These are phyloP conservation scores for Sporodiniella umbellata DNA, from an alignment of 371 early-diverging fungal genomes.

Conservation along the genomic window DNA sequence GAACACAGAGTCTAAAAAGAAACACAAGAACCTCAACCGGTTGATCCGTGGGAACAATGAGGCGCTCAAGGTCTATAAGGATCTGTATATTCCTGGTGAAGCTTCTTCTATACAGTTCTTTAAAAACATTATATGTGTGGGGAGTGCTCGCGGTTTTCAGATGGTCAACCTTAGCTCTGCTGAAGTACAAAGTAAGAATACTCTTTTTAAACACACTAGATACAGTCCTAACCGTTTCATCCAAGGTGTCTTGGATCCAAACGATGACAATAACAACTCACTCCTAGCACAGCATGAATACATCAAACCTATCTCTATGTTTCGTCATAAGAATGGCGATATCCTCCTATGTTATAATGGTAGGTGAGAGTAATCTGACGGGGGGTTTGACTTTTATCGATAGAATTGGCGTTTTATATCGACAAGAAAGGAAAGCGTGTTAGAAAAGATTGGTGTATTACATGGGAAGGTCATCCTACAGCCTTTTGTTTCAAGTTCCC, in stretches of 20 bases:
- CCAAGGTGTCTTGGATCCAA: slow-evolving; percentile 48
- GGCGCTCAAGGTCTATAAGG: slow-evolving; percentile 68
- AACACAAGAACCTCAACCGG: slow-evolving; percentile 37
- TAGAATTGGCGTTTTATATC: slow-evolving; percentile 89
- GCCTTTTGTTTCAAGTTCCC: slow-evolving; percentile 76
- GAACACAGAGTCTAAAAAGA: slow-evolving; percentile 44
- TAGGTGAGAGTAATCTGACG: slow-evolving; percentile 8
- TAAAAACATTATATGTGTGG: slow-evolving; percentile 85
- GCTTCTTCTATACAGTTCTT: slow-evolving; percentile 83
- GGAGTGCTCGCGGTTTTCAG: slow-evolving; percentile 92
- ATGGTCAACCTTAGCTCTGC: slow-evolving; percentile 83
- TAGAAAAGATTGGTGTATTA: slow-evolving; percentile 69
- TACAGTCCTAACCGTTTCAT: no score
- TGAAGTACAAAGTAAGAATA: slow-evolving; percentile 53
- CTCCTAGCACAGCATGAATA: slow-evolving; percentile 27
- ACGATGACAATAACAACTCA: slow-evolving; percentile 31
- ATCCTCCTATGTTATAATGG: slow-evolving; percentile 88
- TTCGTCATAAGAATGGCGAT: slow-evolving; percentile 70
- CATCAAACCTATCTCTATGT: slow-evolving; percentile 78
- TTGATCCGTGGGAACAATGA: slow-evolving; percentile 55
- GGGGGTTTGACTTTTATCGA: neutral
- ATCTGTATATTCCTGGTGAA: slow-evolving; percentile 91
- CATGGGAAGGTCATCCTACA: slow-evolving; percentile 74
- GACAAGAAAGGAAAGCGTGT: slow-evolving; percentile 83
- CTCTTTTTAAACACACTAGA: no score